These are phyloP conservation scores for Eutypa lata DNA, from an alignment of 2,329 filamentous ascomycete species.

Conservation along the genomic window DNA sequence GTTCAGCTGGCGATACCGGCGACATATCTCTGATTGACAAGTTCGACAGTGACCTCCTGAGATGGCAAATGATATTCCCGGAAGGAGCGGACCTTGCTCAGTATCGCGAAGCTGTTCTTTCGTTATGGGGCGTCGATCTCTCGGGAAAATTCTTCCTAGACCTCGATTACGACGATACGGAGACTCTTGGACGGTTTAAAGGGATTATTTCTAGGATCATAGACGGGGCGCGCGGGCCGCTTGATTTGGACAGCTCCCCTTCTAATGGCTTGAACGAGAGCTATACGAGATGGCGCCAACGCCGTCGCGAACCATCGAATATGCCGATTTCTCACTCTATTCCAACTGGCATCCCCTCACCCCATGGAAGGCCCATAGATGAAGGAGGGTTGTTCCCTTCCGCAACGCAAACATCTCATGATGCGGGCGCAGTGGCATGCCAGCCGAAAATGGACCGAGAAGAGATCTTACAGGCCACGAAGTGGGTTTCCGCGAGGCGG, in stretches of 20 bases:
- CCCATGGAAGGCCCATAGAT: neutral
- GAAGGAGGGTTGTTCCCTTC: neutral
- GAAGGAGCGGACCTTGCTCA: constrained; percentile 1
- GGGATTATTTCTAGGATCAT: constrained; percentile 5
- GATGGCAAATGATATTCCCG: constrained; percentile 7
- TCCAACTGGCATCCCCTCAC: neutral
- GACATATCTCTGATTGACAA: constrained; percentile 3
- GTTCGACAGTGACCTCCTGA: constrained; percentile 7
- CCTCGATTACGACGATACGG: constrained; percentile 2
- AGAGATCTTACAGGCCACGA: neutral
- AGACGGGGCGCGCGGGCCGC: constrained; percentile 1
- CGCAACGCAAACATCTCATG: neutral
- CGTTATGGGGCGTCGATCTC: constrained; percentile 5
- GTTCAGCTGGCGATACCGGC: neutral
- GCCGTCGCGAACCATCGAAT: neutral
- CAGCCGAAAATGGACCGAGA: neutral
- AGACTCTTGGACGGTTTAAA: constrained; percentile 5
- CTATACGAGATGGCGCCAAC: constrained; percentile 2
- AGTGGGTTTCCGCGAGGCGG: neutral
- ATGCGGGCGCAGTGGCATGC: neutral
- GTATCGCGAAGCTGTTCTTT: constrained; percentile 1
- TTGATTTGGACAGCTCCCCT: neutral
- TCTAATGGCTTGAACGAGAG: neutral
- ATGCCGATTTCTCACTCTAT: neutral
- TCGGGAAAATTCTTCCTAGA: constrained; percentile 2